Percentiles rank a stretch among this genome's conserved stretches.
phyloP scores from a whole-genome alignment of 1,284 basidiomycete species.

The Volvariella surrecta region DNA sequence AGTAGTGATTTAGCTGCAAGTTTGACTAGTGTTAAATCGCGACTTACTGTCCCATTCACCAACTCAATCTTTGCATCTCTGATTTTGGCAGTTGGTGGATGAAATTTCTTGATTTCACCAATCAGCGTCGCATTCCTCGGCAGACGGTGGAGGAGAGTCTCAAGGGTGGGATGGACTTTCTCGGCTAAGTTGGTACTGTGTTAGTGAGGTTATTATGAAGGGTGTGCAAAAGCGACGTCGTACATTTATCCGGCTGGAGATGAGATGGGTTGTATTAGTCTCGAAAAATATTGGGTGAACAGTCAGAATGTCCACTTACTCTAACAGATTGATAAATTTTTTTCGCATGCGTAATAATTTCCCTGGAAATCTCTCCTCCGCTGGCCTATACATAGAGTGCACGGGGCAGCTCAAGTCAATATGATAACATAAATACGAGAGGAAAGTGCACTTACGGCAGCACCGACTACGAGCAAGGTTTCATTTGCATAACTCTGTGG shows the following conservation, averaged over 20 bases:
- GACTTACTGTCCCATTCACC: slow-evolving; percentile 28
- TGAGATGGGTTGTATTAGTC: too few relatives aligned
- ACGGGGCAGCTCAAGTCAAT: neutral
- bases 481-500: slow-evolving; percentile 29
- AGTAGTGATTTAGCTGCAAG: neutral
- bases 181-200: too few relatives aligned
- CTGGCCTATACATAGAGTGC: slow-evolving; percentile 21
- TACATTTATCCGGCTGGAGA: neutral
- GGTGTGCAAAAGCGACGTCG: neutral
- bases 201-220: too few relatives aligned
- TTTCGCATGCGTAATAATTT: slow-evolving; percentile 22
- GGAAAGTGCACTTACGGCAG: slow-evolving; percentile 20
- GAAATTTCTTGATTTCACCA: slow-evolving; percentile 24
- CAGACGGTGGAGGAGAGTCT: slow-evolving; percentile 12
- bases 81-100: slow-evolving; percentile 13
- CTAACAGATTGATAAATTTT: slow-evolving; percentile 27
- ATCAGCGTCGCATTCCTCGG: slow-evolving; percentile 22
- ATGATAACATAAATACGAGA: neutral
- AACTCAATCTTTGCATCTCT: slow-evolving; percentile 26
- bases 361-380: slow-evolving; percentile 32
- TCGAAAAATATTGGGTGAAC: too few relatives aligned
- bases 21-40: too few relatives aligned
- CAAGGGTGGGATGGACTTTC: neutral
- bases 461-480: slow-evolving; percentile 39
- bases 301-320: slow-evolving; percentile 17